Evolutionary conservation across 2,329 filamentous ascomycete species (phyloP).

Genomic region (Coniochaeta hoffmannii): DNA sequence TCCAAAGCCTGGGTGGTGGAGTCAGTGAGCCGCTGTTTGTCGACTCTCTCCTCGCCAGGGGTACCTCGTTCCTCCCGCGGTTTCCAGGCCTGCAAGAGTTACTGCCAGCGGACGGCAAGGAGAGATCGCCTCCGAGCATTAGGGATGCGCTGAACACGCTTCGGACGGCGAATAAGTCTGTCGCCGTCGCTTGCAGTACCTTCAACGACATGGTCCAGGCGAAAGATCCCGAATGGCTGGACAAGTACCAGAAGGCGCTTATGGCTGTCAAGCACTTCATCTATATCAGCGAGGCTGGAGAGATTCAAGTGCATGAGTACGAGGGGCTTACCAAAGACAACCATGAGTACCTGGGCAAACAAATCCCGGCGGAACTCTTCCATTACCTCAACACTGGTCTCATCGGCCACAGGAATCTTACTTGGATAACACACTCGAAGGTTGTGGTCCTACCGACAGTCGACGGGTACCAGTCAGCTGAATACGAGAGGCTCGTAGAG

Average conservation of each 20-base stretch:
- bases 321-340: conserved; percentile 74
- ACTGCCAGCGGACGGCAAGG: conserved; percentile 37
- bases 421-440: conserved; percentile 74
- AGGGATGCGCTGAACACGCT: conserved; percentile 74
- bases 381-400: conserved; percentile 82
- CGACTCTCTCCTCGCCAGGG: conserved; percentile 76
- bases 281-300: conserved; percentile 69
- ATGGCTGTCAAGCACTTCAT: conserved; percentile 85
- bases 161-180: conserved; percentile 59
- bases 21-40: conserved; percentile 67
- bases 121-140: conserved; percentile 55
- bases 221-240: conserved; percentile 67
- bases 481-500: conserved; percentile 75
- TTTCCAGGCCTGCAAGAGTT: conserved; percentile 68
- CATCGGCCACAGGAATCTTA: conserved; percentile 70
- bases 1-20: conserved; percentile 55
- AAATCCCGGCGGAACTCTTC: conserved; percentile 82
- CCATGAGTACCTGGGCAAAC: conserved; percentile 83
- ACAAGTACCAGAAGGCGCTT: conserved; percentile 78
- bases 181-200: conserved; percentile 65
- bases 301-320: conserved; percentile 65
- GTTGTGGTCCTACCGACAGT: conserved; percentile 75
- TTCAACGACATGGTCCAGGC: conserved; percentile 73
- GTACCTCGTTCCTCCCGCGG: conserved; percentile 69
- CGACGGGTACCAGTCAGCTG: conserved; percentile 70